phyloP scores from a whole-genome alignment of 2,329 filamentous ascomycete species.

The Apiospora arundinis region DNA sequence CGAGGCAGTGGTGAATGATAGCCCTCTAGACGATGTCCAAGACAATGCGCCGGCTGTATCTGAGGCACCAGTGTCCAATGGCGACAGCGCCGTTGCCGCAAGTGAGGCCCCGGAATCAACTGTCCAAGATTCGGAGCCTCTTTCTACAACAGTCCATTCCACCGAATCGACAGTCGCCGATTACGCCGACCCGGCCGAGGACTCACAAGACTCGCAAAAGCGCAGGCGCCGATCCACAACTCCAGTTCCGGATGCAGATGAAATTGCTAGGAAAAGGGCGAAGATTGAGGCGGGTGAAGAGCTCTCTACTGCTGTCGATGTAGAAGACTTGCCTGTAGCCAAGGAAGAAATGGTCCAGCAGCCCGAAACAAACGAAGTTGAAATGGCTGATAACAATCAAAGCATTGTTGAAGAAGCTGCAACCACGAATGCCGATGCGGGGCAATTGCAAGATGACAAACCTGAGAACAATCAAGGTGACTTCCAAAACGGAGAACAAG shows the following conservation, averaged over 20 bases:
- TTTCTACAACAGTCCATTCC: not conserved
- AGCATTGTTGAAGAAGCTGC: not conserved
- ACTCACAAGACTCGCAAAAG: slow-evolving; percentile 22
- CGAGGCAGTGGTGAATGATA: slow-evolving; percentile 28
- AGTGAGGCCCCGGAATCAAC: not conserved
- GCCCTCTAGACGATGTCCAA: slow-evolving; percentile 11
- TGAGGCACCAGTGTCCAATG: not conserved
- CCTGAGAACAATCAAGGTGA: slow-evolving; percentile 17
- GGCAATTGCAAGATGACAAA: not conserved
- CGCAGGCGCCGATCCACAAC: slow-evolving; percentile 25
- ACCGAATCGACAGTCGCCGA: not conserved
- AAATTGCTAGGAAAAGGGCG: slow-evolving; percentile 22
- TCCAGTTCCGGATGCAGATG: slow-evolving; percentile 19
- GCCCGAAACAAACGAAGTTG: not conserved
- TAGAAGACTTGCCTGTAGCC: not conserved
- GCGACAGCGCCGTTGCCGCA: not conserved
- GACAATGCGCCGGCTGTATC: not conserved
- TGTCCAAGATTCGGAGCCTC: slow-evolving; percentile 4
- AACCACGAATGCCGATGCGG: not conserved
- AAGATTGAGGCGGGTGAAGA: slow-evolving; percentile 5
- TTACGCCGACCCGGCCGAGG: slow-evolving; percentile 1
- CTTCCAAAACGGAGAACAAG: slow-evolving; percentile 8
- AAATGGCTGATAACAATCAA: not conserved
- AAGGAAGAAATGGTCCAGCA: not conserved
- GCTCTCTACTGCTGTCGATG: not conserved